A percentile compares a stretch with the other conserved stretches of the same genome.
phyloP scores from a whole-genome alignment of 257 asterid species.

The Eustoma russellianum region DNA sequence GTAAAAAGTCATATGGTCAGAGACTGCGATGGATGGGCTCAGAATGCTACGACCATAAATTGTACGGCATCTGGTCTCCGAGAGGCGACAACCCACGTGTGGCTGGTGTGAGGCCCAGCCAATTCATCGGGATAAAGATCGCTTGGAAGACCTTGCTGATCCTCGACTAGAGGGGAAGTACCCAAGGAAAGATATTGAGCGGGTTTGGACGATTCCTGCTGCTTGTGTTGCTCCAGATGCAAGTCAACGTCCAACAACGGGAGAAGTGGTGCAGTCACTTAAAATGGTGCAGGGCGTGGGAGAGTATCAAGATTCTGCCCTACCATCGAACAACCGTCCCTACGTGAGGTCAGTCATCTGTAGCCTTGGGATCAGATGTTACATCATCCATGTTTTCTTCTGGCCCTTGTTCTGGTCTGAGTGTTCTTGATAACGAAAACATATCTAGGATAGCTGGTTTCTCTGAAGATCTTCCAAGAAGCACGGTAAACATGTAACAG shows the following conservation, averaged over 20 bases:
- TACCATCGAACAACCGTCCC: constrained; percentile 40
- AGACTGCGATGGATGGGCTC: too few relatives aligned
- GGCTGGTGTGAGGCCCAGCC: constrained; percentile 84
- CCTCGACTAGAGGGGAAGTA: constrained; percentile 69
- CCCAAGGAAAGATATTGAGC: constrained; percentile 69
- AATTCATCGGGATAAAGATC: constrained; percentile 70
- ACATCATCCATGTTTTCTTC: constrained; percentile 91
- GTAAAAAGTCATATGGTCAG: too few relatives aligned
- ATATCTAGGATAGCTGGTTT: constrained; percentile 54
- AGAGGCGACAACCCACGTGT: too few relatives aligned
- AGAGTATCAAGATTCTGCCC: constrained; percentile 53
- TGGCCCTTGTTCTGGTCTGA: constrained; percentile 79
- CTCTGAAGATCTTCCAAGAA: constrained; percentile 98
- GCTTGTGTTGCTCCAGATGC: constrained; percentile 97
- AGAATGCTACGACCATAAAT: too few relatives aligned
- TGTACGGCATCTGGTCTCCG: constrained; percentile 1
- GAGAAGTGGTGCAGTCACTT: constrained; percentile 95
- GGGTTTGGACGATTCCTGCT: constrained; percentile 95
- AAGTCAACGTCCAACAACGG: constrained; percentile 87
- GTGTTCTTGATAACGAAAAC: constrained; percentile 56
- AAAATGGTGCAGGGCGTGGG: constrained; percentile 86
- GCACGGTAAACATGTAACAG: constrained; percentile 40
- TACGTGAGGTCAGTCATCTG: constrained; percentile 83
- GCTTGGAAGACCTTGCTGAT: constrained; percentile 83
- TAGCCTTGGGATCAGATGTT: constrained; percentile 84